Evolutionary conservation across 495 filamentous ascomycete species (phyloP), one percentile per base, ranked within the genome.

Genomic region (Mycothermus thermophilus): DNA sequence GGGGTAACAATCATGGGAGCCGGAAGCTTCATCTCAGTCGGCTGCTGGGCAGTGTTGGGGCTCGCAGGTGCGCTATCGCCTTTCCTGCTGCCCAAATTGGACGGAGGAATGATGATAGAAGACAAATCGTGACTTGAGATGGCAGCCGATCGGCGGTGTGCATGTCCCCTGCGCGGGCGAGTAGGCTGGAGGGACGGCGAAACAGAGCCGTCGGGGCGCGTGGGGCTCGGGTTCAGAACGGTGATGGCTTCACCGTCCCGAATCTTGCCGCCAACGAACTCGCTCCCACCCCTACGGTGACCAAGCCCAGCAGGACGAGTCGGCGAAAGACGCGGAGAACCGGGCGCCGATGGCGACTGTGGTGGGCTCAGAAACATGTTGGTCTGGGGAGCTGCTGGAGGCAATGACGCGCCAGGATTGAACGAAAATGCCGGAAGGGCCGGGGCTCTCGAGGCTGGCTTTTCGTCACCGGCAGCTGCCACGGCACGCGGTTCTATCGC

Each of bases 141-240:
- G 1, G 86, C 86, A 22, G 73, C 77, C n/a, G 83, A 92, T 38
- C 86, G 73, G 32, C 84, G 73, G 60, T 93, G 86, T 9, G 77
- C 77, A 58, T 94, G 86, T 13, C 81, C 74, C 46, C 80, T 70
- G 37, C 71, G 63, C 8, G 67, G 57, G n/a, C 58, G 62, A 23
- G 68, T 60, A 20, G 66, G 52, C 40, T 66, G 52, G 17, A 72
- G 43, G 21, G 59, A 58, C 32, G 61, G 53, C 33, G 74, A 61
- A 4, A 63, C 58, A 42, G 69, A 60, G 19, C 65, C 55, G 16
- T 78, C 77, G 16, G 61, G 66, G 41, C 75, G 79, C 8, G 69
- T 72, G 4, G 80, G 80, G 37, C 69, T 79, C 8, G 70, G 57
- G 50, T 74, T 77, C 52, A 74, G 54, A 21, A 75, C 50, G 3